These are phyloP conservation scores for Scheffersomyces ergatensis DNA, from an alignment of 805 yeast species.

Conservation along the genomic window DNA sequence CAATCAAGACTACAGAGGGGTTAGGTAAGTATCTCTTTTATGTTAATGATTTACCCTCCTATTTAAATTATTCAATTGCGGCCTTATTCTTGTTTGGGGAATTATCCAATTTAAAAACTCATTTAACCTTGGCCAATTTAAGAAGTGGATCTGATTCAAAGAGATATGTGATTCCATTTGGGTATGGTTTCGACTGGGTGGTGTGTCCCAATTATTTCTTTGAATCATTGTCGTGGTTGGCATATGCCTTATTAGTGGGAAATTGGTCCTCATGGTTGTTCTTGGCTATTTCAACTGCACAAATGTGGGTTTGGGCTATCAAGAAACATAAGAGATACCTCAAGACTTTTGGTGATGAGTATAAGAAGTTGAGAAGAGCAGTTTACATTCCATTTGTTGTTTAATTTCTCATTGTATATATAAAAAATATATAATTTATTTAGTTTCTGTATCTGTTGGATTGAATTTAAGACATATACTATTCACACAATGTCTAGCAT, in stretches of 20 bases:
- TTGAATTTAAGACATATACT: constrained; percentile 73
- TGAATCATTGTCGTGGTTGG: constrained; percentile 75
- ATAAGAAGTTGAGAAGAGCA: constrained; percentile 71
- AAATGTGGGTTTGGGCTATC: constrained; percentile 91
- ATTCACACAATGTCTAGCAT: constrained; percentile 94
- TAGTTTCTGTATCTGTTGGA: not conserved
- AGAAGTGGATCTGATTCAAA: constrained; percentile 49
- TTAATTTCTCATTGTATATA: constrained; percentile 20
- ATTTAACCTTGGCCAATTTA: constrained; percentile 59
- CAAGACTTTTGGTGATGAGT: constrained; percentile 70
- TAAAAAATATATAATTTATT: not conserved
- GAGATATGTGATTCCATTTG: constrained; percentile 71
- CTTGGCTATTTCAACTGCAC: constrained; percentile 64
- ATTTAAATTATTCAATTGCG: constrained; percentile 28
- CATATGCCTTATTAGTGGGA: constrained; percentile 66
- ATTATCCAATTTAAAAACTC: constrained; percentile 69
- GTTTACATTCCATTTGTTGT: constrained; percentile 75
- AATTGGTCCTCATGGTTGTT: constrained; percentile 78
- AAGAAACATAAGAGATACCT: constrained; percentile 73
- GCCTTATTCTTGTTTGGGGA: constrained; percentile 60
- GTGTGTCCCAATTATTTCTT: constrained; percentile 95
- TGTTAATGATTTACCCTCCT: constrained; percentile 39
- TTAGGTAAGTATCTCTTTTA: constrained; percentile 37
- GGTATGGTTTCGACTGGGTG: constrained; percentile 77
- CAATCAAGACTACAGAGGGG: constrained; percentile 2